Evolutionary conservation across 1,284 basidiomycete genomes (phyloP).

Genomic region (Cystobasidium slooffiae): DNA sequence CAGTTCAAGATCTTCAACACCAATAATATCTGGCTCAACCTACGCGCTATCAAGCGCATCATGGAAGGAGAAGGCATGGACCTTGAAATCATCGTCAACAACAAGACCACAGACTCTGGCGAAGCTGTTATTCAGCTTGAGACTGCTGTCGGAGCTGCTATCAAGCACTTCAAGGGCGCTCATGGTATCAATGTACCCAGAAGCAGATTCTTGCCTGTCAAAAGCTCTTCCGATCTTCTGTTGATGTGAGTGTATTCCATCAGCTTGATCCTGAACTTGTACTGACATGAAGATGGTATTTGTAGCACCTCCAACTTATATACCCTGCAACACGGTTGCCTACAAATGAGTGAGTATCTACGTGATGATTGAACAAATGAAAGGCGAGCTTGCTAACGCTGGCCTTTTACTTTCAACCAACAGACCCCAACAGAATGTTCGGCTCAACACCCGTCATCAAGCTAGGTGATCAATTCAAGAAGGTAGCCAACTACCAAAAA

Average conservation of each 20-base stretch:
- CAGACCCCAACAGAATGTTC: conserved; percentile 80
- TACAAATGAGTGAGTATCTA: conserved; percentile 69
- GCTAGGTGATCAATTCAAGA: conserved; percentile 70
- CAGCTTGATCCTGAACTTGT: conserved; percentile 58
- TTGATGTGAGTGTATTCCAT: conserved; percentile 19
- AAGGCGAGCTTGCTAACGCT: background rate
- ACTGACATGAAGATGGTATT: conserved; percentile 67
- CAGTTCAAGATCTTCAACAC: conserved; percentile 72
- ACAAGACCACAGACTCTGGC: conserved; percentile 82
- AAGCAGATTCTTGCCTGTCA: conserved; percentile 92
- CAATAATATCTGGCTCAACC: conserved; percentile 97
- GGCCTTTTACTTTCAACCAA: background rate
- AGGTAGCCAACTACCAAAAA: conserved; percentile 97
- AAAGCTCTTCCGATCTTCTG: conserved; percentile 61
- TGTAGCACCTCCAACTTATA: conserved; percentile 98
- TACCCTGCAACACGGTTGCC: conserved; percentile 89
- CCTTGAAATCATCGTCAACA: conserved; percentile 92
- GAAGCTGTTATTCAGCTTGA: conserved; percentile 89
- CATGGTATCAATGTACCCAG: conserved; percentile 98
- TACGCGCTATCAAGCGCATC: conserved; percentile 85
- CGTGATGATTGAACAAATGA: background rate
- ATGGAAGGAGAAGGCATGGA: conserved; percentile 83
- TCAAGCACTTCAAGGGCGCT: conserved; percentile 93
- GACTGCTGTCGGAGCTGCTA: conserved; percentile 95
- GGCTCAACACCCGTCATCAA: conserved; percentile 95